Conservation (phyloP, 176 grass and related monocot species). For the Secale cereale region DNA sequence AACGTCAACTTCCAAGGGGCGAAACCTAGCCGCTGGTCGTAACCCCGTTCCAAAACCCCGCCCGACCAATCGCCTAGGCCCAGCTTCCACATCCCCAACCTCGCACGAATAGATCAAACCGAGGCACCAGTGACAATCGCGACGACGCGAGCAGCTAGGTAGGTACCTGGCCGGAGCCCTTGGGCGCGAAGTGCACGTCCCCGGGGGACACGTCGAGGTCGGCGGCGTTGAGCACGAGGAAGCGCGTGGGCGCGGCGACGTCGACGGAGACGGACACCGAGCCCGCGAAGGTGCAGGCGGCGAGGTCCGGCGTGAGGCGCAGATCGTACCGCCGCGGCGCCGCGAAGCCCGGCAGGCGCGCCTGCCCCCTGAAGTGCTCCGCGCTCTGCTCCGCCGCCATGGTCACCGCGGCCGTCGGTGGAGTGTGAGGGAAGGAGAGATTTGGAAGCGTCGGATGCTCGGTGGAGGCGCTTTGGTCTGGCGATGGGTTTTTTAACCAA, state of each 20-base stretch:
- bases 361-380: slow-evolving; percentile 64
- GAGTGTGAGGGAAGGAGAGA: background rate
- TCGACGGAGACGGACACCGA: slow-evolving; percentile 40
- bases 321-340: slow-evolving; percentile 80
- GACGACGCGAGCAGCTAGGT: too few species aligned
- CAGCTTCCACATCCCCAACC: background rate
- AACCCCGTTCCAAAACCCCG: background rate
- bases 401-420: background rate
- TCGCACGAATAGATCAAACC: slow-evolving; percentile 14
- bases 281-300: slow-evolving; percentile 62
- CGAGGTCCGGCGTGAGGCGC: slow-evolving; percentile 70
- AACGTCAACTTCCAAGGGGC: background rate
- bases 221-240: slow-evolving; percentile 87
- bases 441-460: background rate
- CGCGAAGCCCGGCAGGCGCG: slow-evolving; percentile 71
- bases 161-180: slow-evolving; percentile 50
- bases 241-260: slow-evolving; percentile 47
- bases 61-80: background rate
- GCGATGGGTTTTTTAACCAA: too few species aligned
- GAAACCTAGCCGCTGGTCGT: background rate
- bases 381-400: slow-evolving; percentile 46
- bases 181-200: slow-evolving; percentile 42
- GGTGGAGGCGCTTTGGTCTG: background rate
- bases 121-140: background rate
- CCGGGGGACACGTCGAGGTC: slow-evolving; percentile 50